Evolutionary conservation across 225 moss, liverwort and hornwort genomes (phyloP).

Genomic region (Physcomitrellopsis africana): DNA sequence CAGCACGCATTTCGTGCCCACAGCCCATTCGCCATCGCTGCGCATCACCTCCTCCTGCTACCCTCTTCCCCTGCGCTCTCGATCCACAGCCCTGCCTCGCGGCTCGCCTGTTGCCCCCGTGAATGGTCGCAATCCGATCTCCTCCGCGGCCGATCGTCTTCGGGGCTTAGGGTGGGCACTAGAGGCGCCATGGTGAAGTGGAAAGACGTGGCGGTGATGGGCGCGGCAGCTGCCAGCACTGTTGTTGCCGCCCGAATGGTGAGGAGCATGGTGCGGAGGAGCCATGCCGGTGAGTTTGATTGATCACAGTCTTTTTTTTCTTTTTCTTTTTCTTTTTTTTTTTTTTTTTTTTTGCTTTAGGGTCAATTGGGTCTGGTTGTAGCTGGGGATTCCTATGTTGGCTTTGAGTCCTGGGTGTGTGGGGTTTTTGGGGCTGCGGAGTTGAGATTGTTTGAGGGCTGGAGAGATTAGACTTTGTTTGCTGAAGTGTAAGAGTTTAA

Average conservation of each 20-base stretch:
- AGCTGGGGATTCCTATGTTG: not conserved
- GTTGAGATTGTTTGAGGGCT: not conserved
- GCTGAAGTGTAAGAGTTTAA: not conserved
- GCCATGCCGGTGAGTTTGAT: slow-evolving; percentile 33
- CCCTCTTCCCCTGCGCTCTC: no score
- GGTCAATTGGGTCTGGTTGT: not conserved
- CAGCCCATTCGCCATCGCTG: no score
- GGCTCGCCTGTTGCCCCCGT: not conserved
- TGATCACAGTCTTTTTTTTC: not conserved
- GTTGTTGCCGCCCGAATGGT: slow-evolving; percentile 47
- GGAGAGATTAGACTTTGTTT: not conserved
- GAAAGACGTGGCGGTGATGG: slow-evolving; percentile 51
- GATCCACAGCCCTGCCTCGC: not conserved
- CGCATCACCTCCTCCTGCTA: not conserved
- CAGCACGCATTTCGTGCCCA: slow-evolving; percentile 15
- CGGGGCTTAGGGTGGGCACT: no score
- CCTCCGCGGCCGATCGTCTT: not conserved
- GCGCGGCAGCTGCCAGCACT: slow-evolving; percentile 52
- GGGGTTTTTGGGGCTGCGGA: not conserved
- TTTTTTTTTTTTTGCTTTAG: not conserved
- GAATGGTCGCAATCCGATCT: not conserved
- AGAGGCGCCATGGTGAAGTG: slow-evolving; percentile 40
- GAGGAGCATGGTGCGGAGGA: slow-evolving; percentile 39
- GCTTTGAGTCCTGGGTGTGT: not conserved
- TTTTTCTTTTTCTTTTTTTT: not conserved